Evolutionary conservation across 225 moss, liverwort and hornwort species (phyloP).

Genomic region (Anthoceros angustus): DNA sequence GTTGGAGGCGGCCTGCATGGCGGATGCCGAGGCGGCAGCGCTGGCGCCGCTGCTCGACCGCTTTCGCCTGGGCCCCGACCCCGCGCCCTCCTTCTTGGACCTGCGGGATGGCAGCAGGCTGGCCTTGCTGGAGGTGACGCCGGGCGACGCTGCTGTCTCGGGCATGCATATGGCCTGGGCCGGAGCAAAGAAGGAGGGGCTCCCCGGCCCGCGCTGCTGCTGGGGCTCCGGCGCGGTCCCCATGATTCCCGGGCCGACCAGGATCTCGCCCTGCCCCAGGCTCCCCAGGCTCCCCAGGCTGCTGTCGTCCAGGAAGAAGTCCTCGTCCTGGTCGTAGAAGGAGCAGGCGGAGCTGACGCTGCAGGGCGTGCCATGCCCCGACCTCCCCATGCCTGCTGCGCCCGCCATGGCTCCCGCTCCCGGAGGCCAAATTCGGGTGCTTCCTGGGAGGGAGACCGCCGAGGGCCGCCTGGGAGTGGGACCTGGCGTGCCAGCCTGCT

Average conservation of each 20-base stretch:
- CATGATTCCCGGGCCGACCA: no score
- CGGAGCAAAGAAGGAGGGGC: not conserved
- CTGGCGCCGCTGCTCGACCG: not conserved
- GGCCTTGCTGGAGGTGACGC: not conserved
- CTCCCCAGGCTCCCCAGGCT: no score
- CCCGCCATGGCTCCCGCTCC: not conserved
- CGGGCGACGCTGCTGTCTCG: no score
- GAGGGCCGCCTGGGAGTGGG: no score
- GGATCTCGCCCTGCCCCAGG: no score
- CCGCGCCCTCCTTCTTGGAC: not conserved
- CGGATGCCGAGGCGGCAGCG: not conserved
- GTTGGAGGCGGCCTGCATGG: not conserved
- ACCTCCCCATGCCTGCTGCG: not conserved
- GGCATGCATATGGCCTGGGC: no score
- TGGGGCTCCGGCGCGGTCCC: not conserved
- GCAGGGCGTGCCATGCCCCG: slow-evolving; percentile 5
- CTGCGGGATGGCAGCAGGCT: not conserved
- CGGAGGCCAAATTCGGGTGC: not conserved
- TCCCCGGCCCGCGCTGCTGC: not conserved
- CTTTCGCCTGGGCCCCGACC: not conserved
- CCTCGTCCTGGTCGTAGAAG: slow-evolving; percentile 3
- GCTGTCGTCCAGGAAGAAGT: not conserved
- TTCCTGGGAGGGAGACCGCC: not conserved
- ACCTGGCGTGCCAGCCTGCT: not conserved
- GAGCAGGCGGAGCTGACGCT: slow-evolving; percentile 4